Base-by-base conservation (phyloP, 1,284 basidiomycete species). In the Spongispora temasekensis region DNA sequence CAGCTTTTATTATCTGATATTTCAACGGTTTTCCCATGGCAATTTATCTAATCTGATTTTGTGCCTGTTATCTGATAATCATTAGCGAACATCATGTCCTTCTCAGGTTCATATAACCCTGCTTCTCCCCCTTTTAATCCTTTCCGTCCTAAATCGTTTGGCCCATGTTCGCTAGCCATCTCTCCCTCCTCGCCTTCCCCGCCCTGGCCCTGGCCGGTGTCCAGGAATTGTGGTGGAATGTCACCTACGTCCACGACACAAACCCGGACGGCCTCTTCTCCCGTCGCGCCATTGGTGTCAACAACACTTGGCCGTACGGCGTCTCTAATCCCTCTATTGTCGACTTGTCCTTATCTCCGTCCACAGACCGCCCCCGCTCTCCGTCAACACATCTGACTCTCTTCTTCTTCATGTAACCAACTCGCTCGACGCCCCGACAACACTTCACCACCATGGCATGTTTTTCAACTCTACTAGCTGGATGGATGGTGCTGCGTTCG, bases 371-470 rank as follows among this genome's bases (percentile, higher is more conserved):
- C 94, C 94, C 5, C 86, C 93, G 0, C 77, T 95, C 62, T 83
- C 87, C 54, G 83, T 94, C n/a, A 82, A 81, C 64, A 83, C 84
- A 17, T 84, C 83, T 25, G 94, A 97, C 74, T 84, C 82, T 0
- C 79, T 96, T 35, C 65, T 89, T 28, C 80, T 97, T 0, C 94
- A 97, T 72, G 85, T 88, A 5, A 78, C 78, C 56, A 96, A 95
- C 75, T 84, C 83, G 2, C 77, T 96, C 54, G 85, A 89, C 53
- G 71, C 78, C 28, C 78, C 85, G 2, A 80, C 85, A 0, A 83
- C 89, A 5, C 77, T 94, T 23, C 94, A 96, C 73, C 89, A 94
- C 68, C 94, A 98, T 78, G 95, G 95, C 65, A 94, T 96, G 90
- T 94, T 87, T 78, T 95, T 97, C 80, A 95, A 95, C 76, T 82